Evolutionary conservation across 1,284 basidiomycete species (phyloP), one percentile per base, ranked within the genome.

Genomic region (Ganoderma meredithae): DNA sequence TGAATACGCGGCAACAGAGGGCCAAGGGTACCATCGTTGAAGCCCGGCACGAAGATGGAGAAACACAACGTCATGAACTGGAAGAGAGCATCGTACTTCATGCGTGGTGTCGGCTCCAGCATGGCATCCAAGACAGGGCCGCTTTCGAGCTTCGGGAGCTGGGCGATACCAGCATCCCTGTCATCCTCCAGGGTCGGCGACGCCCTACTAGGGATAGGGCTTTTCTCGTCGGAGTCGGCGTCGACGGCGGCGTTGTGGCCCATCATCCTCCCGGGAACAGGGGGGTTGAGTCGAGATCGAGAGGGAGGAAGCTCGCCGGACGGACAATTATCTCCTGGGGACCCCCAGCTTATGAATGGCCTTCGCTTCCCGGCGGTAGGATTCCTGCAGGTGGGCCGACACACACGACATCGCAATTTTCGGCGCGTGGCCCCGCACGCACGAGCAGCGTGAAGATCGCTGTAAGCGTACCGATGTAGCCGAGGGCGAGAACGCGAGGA

Each of bases 11-110:
- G 88, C 1, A 90, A 76, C 22, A 90, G 76, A 3, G 89, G 88
- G 0, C 88, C 89, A 22, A 85, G 84, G n/a, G 84, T 83, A 0
- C 85, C 85, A 73, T 90, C 89, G 74, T 89, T 90, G 87, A 88
- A 90, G 5, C 89, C 89, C 2, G 81, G 78, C 9, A 88, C 71
- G 62, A 85, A 84, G 31, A 84, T 72, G 33, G 78, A 75, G 73
- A 79, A 84, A 72, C 81, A 83, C 15, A 85, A 72, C 0, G 81
- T 71, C 3, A 74, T 71, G 69, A 84, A 82, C 65, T 84, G 83
- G 44, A 83, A 66, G 17, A 68, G 40, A 40, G 69, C 67, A 40
- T 69, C 74, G 25, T 73, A 66, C 52, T 67, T 64, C 70, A 71
- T 70, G 8, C 68, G 71, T 36, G 70, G 62, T 2, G 72, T 71